Base-by-base conservation (phyloP, 1,139 yeast genomes). In the Geotrichum macrosporum region DNA sequence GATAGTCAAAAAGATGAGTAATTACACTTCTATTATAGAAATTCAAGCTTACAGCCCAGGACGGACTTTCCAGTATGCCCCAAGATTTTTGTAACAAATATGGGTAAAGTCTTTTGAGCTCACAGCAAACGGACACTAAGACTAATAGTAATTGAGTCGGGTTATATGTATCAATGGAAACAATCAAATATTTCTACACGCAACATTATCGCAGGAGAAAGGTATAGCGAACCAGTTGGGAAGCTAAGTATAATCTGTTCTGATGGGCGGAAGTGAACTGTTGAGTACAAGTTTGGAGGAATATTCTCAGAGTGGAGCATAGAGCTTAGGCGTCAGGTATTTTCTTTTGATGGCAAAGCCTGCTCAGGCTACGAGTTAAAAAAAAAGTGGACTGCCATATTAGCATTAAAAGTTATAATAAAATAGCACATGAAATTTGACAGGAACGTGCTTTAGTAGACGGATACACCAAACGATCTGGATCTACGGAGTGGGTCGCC, bases 31-130 rank as follows among this genome's bases (percentile, higher is more conserved):
- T 18, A 77, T 86, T 1, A 79, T 86, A 70, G 95, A 95, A 1
- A 72, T 82, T 34, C 81, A 78, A 60, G 87, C 80, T 4, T 96
- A 89, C 52, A 73, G 86, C 18, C 66, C 69, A 9, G 67, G 74
- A 26, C 92, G 98, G 97, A 77, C 77, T n/a, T 70, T 87, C 43
- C 74, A 76, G 39, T 86, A 80, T 62, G 75, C 84, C 10, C 80
- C 94, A 2, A 73, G 81, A 27, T 97, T 98, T 0, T 76, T 78
- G 26, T 96, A 89, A 59, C 88, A 87, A 63, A 87, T 86, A 59
- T 92, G 96, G 95, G 97, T 97, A 45, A 92, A 92, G 66, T 82
- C 88, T 35, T 79, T 87, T 12, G 97, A 92, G 64, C 71, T 92
- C 50, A 77, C 41, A 86, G 87, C 53, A 78, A 76, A 45, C 98